Conservation (phyloP, 2,329 filamentous ascomycete genomes). For the Chaetomium olivaceum region DNA sequence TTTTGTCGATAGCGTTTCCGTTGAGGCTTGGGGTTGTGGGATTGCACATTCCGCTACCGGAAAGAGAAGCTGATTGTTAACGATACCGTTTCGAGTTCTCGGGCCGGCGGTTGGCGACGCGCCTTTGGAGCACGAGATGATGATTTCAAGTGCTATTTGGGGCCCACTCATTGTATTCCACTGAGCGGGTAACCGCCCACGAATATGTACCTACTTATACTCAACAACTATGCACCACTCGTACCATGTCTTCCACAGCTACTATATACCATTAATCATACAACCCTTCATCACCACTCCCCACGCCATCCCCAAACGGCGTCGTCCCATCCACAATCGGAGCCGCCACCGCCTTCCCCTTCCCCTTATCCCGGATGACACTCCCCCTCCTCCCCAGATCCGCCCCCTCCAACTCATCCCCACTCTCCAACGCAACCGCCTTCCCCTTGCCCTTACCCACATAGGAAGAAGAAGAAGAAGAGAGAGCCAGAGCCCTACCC, state of each 20-base stretch:
- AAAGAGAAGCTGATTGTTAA: neutral
- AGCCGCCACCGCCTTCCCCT: conserved; percentile 62
- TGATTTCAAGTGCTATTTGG: too few relatives aligned
- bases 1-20: neutral
- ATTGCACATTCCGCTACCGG: neutral
- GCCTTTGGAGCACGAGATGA: too few relatives aligned
- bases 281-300: conserved; percentile 58
- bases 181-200: neutral
- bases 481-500: conserved; percentile 28
- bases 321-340: conserved; percentile 49
- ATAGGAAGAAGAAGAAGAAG: neutral
- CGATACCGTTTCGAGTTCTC: neutral
- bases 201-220: neutral
- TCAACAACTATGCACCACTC: neutral
- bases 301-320: conserved; percentile 54
- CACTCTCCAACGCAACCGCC: conserved; percentile 36
- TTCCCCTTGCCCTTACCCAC: conserved; percentile 41
- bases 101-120: too few relatives aligned
- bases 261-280: conserved; percentile 45
- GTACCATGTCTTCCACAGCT: conserved; percentile 5
- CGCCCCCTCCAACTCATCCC: conserved; percentile 40
- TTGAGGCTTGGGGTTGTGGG: neutral
- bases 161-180: too few relatives aligned
- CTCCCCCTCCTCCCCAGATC: conserved; percentile 41
- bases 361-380: conserved; percentile 48